Evolutionary conservation across 495 filamentous ascomycete species (phyloP), one percentile per base, ranked within the genome.

Genomic region (Penicillium cataractarum): DNA sequence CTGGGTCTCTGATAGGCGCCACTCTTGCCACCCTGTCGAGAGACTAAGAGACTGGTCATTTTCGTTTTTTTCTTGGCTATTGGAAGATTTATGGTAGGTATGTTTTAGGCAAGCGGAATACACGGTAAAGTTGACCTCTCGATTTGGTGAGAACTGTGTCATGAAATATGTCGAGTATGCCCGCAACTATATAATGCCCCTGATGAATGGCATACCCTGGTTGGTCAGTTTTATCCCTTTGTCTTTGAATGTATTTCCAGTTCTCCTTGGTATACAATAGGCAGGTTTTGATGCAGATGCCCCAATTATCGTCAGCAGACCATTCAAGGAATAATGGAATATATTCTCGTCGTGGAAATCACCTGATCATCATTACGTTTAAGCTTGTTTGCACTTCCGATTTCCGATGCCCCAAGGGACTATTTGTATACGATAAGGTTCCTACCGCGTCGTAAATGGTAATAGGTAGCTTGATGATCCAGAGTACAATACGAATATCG

Each of bases 1-100:
- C 26, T 9, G 7, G 57, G 15, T 46, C 13, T 27, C 58, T 52
- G 64, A 66, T 66, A 66, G 35, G 52, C 59, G 64, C 55, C 55
- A 61, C 57, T 58, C n/a, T 54, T 54, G 42, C 42, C 19, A 46
- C 19, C 37, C 17, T 40, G 39, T 42, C 39, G 39, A 42, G 39
- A 21, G 9, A 8, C 4, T 15, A 46, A 46, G 4, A 22, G 42
- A 46, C 42, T 46, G 42, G 42, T 46, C 42, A 46, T 46, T 21
- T 46, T 46, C 19, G 17, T 22, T 21, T 9, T 46, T 13, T 22
- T 12, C n/a, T n/a, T n/a, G n/a, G 12, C 6, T 4, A 22, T 13
- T 46, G 10, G 2, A 22, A 22, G 40, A 13, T 8, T 4, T 22
- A 8, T 39, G 13, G 35, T 39, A 15, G 15, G 10, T 39, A 2